These are phyloP conservation scores for Paracoccidioides brasiliensis DNA, from an alignment of 2,329 filamentous ascomycete genomes.

Conservation along the genomic window DNA sequence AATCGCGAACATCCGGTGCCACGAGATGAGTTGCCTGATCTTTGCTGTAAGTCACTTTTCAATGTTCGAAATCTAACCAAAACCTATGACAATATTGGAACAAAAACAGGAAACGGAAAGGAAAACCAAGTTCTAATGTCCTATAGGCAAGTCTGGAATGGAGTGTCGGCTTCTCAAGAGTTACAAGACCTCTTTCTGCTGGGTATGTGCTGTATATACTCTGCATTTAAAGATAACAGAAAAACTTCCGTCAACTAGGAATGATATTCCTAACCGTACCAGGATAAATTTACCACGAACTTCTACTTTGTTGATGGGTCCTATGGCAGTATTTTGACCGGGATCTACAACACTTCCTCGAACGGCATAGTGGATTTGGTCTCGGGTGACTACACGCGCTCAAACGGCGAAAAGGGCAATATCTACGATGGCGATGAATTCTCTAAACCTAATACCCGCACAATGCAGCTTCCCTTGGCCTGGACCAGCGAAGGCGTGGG, in stretches of 20 bases:
- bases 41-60: slow-evolving; percentile 13
- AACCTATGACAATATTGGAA: neutral
- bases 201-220: slow-evolving; percentile 16
- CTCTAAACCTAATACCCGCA: slow-evolving; percentile 33
- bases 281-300: slow-evolving; percentile 41
- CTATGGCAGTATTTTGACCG: slow-evolving; percentile 34
- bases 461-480: slow-evolving; percentile 32
- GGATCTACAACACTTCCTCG: slow-evolving; percentile 29
- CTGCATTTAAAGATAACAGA: neutral
- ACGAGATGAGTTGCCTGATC: slow-evolving; percentile 2
- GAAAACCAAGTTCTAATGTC: neutral
- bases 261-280: neutral
- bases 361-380: slow-evolving; percentile 32
- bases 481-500: slow-evolving; percentile 36
- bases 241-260: neutral
- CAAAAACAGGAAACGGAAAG: neutral
- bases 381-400: slow-evolving; percentile 31
- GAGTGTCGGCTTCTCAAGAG: slow-evolving; percentile 30
- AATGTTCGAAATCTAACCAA: neutral
- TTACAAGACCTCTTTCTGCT: slow-evolving; percentile 37
- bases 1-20: neutral
- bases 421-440: slow-evolving; percentile 30
- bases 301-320: slow-evolving; percentile 36
- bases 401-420: slow-evolving; percentile 29
- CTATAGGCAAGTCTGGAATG: slow-evolving; percentile 12